These are phyloP conservation scores for Suhomyces anneliseae DNA, from an alignment of 1,139 yeast species.

Conservation along the genomic window DNA sequence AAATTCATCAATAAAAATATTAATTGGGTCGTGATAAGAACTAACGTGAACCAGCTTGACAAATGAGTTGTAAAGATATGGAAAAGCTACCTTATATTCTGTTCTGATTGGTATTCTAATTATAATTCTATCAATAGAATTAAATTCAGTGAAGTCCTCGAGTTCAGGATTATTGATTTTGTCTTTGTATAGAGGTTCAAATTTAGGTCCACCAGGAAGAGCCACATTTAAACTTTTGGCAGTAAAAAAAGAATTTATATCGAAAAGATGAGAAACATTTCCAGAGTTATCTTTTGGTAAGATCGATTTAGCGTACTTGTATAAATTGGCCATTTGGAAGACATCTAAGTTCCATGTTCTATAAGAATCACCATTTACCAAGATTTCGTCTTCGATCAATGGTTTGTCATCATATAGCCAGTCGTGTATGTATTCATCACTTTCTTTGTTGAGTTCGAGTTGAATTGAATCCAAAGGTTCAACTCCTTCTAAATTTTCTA, in stretches of 20 bases:
- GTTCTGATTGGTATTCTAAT: slow-evolving; percentile 74
- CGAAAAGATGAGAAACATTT: slow-evolving; percentile 57
- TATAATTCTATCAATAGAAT: slow-evolving; percentile 82
- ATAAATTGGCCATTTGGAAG: slow-evolving; percentile 63
- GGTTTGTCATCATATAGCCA: slow-evolving; percentile 87
- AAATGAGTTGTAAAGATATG: slow-evolving; percentile 77
- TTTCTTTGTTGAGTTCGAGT: slow-evolving; percentile 60
- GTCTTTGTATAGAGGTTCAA: slow-evolving; percentile 82
- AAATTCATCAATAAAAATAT: slow-evolving; percentile 42
- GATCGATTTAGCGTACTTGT: slow-evolving; percentile 70
- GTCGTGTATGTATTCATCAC: slow-evolving; percentile 58
- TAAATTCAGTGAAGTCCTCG: slow-evolving; percentile 87
- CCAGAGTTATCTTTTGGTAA: slow-evolving; percentile 55
- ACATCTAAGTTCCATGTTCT: slow-evolving; percentile 67
- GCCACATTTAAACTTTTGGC: slow-evolving; percentile 88
- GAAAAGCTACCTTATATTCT: slow-evolving; percentile 84
- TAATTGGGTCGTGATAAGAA: slow-evolving; percentile 63
- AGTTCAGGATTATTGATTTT: slow-evolving; percentile 53
- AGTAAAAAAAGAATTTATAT: slow-evolving; percentile 75
- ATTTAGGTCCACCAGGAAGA: slow-evolving; percentile 94
- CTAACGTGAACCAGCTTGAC: slow-evolving; percentile 64
- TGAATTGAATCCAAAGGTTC: slow-evolving; percentile 73
- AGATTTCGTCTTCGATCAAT: slow-evolving; percentile 51
- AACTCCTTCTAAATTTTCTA: slow-evolving; percentile 70
- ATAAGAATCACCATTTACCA: slow-evolving; percentile 77